These are phyloP conservation scores for Leptodontidium sp. DNA, from an alignment of 2,329 filamentous ascomycete genomes.

Conservation along the genomic window DNA sequence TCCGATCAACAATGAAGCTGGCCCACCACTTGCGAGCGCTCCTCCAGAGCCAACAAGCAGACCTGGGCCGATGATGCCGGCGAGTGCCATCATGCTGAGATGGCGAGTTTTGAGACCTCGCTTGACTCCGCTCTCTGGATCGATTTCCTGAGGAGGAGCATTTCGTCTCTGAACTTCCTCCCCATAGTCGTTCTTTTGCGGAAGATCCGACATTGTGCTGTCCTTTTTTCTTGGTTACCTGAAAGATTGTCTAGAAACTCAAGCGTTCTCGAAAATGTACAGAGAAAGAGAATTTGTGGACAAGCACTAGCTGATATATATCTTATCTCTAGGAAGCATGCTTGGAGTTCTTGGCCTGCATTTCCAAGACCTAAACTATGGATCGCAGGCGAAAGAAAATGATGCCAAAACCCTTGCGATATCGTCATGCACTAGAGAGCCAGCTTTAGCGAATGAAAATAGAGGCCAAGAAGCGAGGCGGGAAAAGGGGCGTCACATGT, in stretches of 20 bases:
- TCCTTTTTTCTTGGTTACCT: too few species aligned
- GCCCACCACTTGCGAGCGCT: conserved; percentile 73
- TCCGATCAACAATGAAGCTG: conserved; percentile 75
- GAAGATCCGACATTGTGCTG: conserved; percentile 6
- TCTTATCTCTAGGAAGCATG: conserved; percentile 6
- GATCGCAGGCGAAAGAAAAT: conserved; percentile 12
- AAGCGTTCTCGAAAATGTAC: neutral
- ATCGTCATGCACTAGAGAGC: conserved; percentile 2
- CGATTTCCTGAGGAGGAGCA: conserved; percentile 39
- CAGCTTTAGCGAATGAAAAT: conserved; percentile 19
- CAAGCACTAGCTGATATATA: neutral
- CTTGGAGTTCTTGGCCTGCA: conserved; percentile 5
- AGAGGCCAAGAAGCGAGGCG: conserved; percentile 19
- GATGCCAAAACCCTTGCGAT: conserved; percentile 7
- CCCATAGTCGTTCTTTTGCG: conserved; percentile 5
- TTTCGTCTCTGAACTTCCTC: conserved; percentile 5
- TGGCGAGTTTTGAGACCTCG: conserved; percentile 74
- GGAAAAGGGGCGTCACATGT: conserved; percentile 12
- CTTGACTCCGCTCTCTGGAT: conserved; percentile 71
- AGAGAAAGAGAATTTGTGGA: neutral
- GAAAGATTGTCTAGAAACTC: neutral
- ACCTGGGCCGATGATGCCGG: conserved; percentile 70
- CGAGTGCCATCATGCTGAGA: conserved; percentile 59
- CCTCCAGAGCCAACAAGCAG: conserved; percentile 76
- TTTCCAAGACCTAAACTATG: neutral